These are phyloP conservation scores for Bryoerythrophyllum caledonicum DNA, from an alignment of 225 moss, liverwort and hornwort genomes.

Conservation along the genomic window DNA sequence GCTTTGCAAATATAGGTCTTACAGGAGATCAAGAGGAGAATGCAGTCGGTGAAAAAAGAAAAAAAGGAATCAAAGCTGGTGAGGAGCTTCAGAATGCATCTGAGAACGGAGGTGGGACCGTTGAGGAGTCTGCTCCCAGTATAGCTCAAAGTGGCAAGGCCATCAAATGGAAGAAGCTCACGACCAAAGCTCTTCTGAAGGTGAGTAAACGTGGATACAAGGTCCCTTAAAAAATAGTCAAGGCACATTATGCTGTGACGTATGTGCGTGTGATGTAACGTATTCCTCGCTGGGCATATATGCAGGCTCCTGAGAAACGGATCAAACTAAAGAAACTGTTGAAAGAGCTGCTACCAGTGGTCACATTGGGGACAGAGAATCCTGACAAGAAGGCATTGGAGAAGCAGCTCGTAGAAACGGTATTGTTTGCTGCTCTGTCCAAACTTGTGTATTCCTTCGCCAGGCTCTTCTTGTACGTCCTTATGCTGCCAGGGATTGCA, in stretches of 20 bases:
- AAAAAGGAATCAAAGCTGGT: constrained; percentile 9
- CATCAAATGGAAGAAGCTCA: constrained; percentile 57
- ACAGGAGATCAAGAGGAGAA: constrained; percentile 25
- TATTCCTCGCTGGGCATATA: constrained; percentile 9
- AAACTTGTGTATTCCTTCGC: constrained; percentile 7
- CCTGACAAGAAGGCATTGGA: constrained; percentile 38
- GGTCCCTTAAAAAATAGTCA: background rate
- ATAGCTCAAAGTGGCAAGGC: constrained; percentile 30
- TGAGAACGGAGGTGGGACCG: constrained; percentile 18
- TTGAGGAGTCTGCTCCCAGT: constrained; percentile 18
- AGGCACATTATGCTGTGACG: background rate
- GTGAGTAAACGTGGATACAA: constrained; percentile 13
- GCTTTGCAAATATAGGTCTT: constrained; percentile 17
- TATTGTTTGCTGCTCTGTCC: constrained; percentile 17
- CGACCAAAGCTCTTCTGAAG: constrained; percentile 41
- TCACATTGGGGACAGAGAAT: constrained; percentile 19
- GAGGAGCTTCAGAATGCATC: constrained; percentile 25
- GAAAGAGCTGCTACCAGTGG: constrained; percentile 41
- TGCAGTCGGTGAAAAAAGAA: constrained; percentile 18
- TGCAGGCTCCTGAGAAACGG: constrained; percentile 44
- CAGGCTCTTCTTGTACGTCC: constrained; percentile 8
- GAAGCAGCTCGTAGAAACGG: constrained; percentile 43
- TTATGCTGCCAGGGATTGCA: background rate
- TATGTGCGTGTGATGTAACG: constrained; percentile 16
- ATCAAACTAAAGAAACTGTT: constrained; percentile 38